Conservation (phyloP, 495 filamentous ascomycete genomes). For the Podospora anserina region DNA sequence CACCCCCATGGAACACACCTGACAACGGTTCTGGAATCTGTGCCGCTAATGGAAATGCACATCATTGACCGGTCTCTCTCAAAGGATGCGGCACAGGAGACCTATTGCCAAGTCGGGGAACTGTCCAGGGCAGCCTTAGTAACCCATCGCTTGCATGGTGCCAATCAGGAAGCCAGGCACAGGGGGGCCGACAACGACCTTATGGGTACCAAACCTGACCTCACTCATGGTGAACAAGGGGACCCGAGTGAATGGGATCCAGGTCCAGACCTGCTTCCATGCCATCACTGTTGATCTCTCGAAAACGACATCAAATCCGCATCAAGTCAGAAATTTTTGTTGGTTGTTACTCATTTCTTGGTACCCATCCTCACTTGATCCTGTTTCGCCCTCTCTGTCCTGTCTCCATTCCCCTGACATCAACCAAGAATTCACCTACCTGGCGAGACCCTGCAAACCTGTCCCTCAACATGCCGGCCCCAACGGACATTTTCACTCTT, state of each 20-base stretch:
- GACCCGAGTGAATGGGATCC: background rate
- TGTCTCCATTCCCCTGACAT: background rate
- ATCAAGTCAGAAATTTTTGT: too few relatives aligned
- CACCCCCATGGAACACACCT: background rate
- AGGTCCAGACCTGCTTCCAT: too few relatives aligned
- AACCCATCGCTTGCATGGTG: background rate
- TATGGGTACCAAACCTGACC: background rate
- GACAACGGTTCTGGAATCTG: background rate
- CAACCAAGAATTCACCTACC: background rate
- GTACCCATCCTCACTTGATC: too few relatives aligned
- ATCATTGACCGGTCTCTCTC: background rate
- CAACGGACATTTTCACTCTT: background rate
- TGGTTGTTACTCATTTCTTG: too few relatives aligned
- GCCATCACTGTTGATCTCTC: too few relatives aligned
- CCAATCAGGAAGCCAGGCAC: background rate
- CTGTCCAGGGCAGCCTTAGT: background rate
- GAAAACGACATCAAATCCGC: too few relatives aligned
- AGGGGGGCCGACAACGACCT: background rate
- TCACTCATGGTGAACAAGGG: background rate
- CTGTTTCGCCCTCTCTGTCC: too few relatives aligned
- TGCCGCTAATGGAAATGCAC: slow-evolving; percentile 4
- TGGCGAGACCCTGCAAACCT: background rate
- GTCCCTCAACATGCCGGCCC: background rate
- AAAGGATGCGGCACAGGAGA: background rate
- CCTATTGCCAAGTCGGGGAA: background rate